phyloP scores from a whole-genome alignment of 441 rosid species.

The Adansonia grandidieri region DNA sequence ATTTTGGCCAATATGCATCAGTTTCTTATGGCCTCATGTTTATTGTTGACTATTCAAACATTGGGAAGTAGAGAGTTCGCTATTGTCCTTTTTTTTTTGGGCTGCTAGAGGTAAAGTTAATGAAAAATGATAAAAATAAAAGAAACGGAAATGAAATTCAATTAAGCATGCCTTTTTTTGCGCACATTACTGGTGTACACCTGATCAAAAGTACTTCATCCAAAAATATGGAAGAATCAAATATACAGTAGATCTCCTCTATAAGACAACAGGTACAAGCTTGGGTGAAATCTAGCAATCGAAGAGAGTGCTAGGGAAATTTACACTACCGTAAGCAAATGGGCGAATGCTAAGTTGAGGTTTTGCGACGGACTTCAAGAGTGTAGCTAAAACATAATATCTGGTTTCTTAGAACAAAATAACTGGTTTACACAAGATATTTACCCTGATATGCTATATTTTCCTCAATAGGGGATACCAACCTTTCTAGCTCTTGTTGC shows the following conservation, averaged over 20 bases:
- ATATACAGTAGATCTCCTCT: not conserved
- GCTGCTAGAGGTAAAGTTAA: no score
- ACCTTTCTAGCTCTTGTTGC: conserved; percentile 52
- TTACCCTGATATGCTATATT: not conserved
- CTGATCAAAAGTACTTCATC: no score
- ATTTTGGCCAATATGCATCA: no score
- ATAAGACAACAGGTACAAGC: not conserved
- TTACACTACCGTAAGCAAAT: not conserved
- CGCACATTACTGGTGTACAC: no score
- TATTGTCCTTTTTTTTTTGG: no score
- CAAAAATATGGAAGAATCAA: not conserved
- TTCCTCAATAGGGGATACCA: not conserved
- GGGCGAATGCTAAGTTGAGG: not conserved
- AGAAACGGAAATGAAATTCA: no score
- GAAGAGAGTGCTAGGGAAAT: not conserved
- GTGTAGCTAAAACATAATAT: not conserved
- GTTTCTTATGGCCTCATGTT: no score
- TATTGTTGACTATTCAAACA: no score
- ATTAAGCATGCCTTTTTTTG: no score
- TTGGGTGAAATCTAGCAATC: not conserved
- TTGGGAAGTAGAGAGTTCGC: no score
- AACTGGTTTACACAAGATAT: not conserved
- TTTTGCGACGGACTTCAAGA: not conserved
- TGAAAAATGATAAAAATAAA: no score
- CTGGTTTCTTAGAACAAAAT: not conserved